Evolutionary conservation across 78 protist species (phyloP), one percentile per base, ranked within the genome.

Genomic region (Polysphondylium violaceum): DNA sequence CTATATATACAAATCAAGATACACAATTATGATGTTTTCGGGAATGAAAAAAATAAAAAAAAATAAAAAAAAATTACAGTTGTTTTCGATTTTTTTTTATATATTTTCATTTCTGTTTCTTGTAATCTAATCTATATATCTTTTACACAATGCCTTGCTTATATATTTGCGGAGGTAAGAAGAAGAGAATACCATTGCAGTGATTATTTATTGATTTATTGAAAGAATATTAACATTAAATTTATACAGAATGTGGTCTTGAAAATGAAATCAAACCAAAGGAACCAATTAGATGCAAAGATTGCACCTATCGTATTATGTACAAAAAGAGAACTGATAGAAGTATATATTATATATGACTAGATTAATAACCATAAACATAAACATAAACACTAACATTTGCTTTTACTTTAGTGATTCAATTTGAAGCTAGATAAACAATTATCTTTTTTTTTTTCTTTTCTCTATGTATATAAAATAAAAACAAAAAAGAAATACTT

Each of bases 291-390:
- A 69, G 41, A 38, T 83, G 91, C 33, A 83, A 83, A 51, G 91
- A 83, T 83, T 83, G 91, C 19, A 83, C 79, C 23, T 61, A 83
- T 69, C 91, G 91, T 83, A 83, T 83, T 43, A 59, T 83, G 79
- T 83, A 83, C 72, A 83, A 83, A 44, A 83, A 83, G 79, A 83
- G 91, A 83, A 69, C 91, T 44, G 91, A 83, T 83, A 83, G 43
- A 59, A 69, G 91, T 83, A 83, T 27, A 55, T 40, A 56, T 40
- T 50, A 47, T 47, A 47, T 47, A 7, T 47, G 11, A 47, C 11
- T 14, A 47, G 7, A 14, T 47, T 47, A 33, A 2, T 25, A 56
- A 27, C 5, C 14, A 60, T 12, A 65, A 25, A 35, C 8, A 56
- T 65, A 35, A 2, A 8, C 4, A 67, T 7, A 23, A 50, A 74